Percentiles rank a stretch among this genome's conserved stretches.
These are phyloP conservation scores for Calocybe gangraenosa DNA, from an alignment of 768 basidiomycete species.

Conservation along the genomic window DNA sequence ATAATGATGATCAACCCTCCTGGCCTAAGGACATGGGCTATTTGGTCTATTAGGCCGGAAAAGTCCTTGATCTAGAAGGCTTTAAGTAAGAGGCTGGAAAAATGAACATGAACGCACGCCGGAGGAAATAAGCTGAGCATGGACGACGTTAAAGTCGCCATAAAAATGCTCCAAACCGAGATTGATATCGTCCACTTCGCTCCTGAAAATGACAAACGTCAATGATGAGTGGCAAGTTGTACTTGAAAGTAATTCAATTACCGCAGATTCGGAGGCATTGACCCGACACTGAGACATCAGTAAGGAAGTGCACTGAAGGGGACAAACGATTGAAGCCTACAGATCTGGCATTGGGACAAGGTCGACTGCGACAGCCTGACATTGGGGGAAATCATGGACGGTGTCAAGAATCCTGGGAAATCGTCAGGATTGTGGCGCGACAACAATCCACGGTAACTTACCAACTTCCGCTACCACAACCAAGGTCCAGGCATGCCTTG, in stretches of 20 bases:
- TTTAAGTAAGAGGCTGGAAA: slow-evolving; percentile 10
- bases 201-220: slow-evolving; percentile 37
- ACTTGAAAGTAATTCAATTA: slow-evolving; percentile 41
- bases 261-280: slow-evolving; percentile 55
- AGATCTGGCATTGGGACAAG: slow-evolving; percentile 73
- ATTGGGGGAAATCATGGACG: slow-evolving; percentile 68
- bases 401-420: slow-evolving; percentile 66
- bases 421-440: slow-evolving; percentile 6
- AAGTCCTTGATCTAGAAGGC: slow-evolving; percentile 59
- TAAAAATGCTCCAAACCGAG: slow-evolving; percentile 81
- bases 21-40: slow-evolving; percentile 61
- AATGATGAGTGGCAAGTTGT: slow-evolving; percentile 8
- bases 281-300: slow-evolving; percentile 29
- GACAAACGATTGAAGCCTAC: slow-evolving; percentile 35
- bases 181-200: slow-evolving; percentile 83
- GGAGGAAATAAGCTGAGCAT: slow-evolving; percentile 65
- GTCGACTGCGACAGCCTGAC: slow-evolving; percentile 69
- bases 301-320: slow-evolving; percentile 11
- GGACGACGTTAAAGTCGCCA: slow-evolving; percentile 72
- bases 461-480: slow-evolving; percentile 80
- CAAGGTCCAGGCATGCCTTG: slow-evolving; percentile 69
- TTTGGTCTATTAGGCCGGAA: slow-evolving; percentile 57
- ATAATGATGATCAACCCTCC: slow-evolving; percentile 62
- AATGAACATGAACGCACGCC: slow-evolving; percentile 49
- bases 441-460: slow-evolving; percentile 24